Conservation (phyloP, 169 alveolate species). For the Eimeria praecox region DNA sequence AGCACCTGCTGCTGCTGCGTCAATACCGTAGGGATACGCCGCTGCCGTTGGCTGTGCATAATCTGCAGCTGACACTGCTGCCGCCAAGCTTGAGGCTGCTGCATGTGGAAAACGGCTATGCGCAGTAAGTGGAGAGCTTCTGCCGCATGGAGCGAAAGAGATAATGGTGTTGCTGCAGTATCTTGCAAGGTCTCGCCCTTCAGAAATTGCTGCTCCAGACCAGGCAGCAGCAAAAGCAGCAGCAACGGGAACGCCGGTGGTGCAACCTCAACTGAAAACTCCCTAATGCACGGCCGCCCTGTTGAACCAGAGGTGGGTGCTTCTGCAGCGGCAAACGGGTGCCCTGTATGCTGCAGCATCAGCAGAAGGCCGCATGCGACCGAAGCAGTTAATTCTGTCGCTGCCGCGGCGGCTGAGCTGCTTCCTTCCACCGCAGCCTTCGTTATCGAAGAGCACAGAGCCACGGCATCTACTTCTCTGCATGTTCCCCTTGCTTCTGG, state of each 20-base stretch:
- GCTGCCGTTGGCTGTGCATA: background rate
- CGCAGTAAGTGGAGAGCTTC: conserved; percentile 48
- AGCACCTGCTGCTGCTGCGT: conserved; percentile 53
- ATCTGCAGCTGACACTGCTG: conserved; percentile 11
- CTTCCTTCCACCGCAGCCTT: conserved; percentile 52
- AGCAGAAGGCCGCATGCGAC: conserved; percentile 35
- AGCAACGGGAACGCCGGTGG: conserved; percentile 34
- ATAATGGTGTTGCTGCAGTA: conserved; percentile 55
- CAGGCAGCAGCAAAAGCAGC: conserved; percentile 51
- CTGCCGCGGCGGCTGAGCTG: conserved; percentile 59
- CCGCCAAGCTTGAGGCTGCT: background rate
- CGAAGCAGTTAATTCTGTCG: conserved; percentile 49
- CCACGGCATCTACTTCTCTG: background rate
- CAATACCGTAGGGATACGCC: background rate
- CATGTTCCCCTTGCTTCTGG: background rate
- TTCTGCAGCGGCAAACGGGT: background rate
- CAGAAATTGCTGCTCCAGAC: conserved; percentile 7
- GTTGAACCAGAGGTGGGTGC: background rate
- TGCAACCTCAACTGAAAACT: conserved; percentile 27
- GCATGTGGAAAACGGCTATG: conserved; percentile 11
- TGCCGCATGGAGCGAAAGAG: conserved; percentile 59
- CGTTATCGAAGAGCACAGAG: background rate
- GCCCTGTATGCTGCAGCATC: conserved; percentile 26
- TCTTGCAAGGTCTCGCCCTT: background rate
- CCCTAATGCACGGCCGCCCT: conserved; percentile 12